Evolutionary conservation across 108 stramenopile species (phyloP), one percentile per base, ranked within the genome.

Genomic region (Cyclotella kingstonii): DNA sequence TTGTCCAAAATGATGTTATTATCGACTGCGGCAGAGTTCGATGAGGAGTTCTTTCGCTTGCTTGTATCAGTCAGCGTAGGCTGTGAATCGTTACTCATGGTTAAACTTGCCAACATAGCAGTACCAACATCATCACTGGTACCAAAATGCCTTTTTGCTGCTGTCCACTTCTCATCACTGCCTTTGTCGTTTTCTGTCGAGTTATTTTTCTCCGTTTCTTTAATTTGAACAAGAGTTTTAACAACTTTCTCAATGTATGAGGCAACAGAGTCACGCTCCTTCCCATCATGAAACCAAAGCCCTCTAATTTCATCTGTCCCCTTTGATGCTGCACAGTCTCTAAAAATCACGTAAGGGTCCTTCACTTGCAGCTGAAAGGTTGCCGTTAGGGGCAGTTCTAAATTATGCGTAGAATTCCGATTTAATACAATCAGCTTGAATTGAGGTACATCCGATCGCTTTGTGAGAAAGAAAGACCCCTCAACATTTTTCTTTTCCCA

Each of bases 291-390:
- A 48, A 93, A 93, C 87, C 87, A 89, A 53, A 87, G 85, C 15
- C 91, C 91, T 42, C 76, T 70, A 40, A 87, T 78, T 19, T 68
- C 74, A 17, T 50, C 65, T 17, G 52, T 26, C 15, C 51, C 54
- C 25, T 67, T 45, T 0, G 69, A 62, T 7, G 60, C 30, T 2
- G 44, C 35, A 41, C 49, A 44, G 28, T 71, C 68, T 10, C 81
- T 50, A 40, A 89, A 82, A 14, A 93, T 93, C 28, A 93, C 48
- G 66, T 85, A 93, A 5, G 87, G 86, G 36, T 87, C 86, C 18
- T 56, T 54, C 21, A 87, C 61, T 57, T 93, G 91, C 70, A 93
- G 39, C 65, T 89, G 84, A 67, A 89, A 82, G 3, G 77, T 65
- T n/a, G 53, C 47, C 5, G 70, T 68, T 17, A 84, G 68, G 0